A percentile compares a stretch with the other conserved stretches of the same genome.
phyloP scores from a whole-genome alignment of 441 rosid genomes.

The Kokia cookei region DNA sequence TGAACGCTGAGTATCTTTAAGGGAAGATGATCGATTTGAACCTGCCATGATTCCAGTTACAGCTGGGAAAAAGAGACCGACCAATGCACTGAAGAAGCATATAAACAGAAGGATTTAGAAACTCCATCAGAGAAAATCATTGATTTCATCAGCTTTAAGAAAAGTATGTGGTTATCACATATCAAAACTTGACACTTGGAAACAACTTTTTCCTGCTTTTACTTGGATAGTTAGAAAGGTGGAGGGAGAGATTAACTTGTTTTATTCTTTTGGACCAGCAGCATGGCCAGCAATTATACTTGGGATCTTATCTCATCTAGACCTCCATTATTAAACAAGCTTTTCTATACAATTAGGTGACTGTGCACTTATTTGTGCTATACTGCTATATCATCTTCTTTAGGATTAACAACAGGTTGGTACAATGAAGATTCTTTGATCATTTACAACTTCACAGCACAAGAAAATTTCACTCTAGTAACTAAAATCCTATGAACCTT shows the following conservation, averaged over 20 bases:
- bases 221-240: background rate
- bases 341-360: background rate
- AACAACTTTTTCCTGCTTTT: background rate
- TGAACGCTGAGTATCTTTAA: conserved; percentile 96
- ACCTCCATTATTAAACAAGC: background rate
- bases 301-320: background rate
- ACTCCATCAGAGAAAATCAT: background rate
- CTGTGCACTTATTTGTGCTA: background rate
- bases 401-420: background rate
- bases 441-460: background rate
- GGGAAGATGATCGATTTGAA: conserved; percentile 93
- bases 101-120: conserved; percentile 14
- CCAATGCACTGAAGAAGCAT: conserved; percentile 70
- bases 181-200: background rate
- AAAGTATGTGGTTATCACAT: background rate
- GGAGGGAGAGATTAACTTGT: background rate
- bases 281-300: background rate
- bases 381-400: background rate
- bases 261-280: background rate
- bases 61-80: conserved; percentile 99
- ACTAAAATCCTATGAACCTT: conserved; percentile 2
- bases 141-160: background rate
- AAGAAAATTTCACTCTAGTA: background rate
- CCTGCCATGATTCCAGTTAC: conserved; percentile 99
- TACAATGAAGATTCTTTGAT: background rate